These are phyloP conservation scores for Gynandropsis gynandra DNA, from an alignment of 345 rosid species.

Conservation along the genomic window DNA sequence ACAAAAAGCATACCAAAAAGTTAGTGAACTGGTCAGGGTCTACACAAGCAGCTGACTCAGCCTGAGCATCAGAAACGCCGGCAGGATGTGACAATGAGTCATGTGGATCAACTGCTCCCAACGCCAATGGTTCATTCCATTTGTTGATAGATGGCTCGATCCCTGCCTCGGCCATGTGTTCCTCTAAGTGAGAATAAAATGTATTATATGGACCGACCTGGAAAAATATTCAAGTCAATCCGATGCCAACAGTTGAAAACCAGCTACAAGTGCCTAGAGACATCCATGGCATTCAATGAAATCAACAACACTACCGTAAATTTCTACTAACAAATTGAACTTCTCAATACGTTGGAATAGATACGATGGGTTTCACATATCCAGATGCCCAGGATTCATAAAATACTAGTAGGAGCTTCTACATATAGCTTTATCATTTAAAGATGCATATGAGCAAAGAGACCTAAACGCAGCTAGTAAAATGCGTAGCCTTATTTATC, in stretches of 20 bases:
- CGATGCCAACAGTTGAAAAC: background rate
- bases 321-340: conserved; percentile 13
- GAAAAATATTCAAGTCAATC: conserved; percentile 10
- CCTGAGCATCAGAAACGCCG: conserved; percentile 86
- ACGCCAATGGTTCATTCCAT: conserved; percentile 84
- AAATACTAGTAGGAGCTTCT: no score
- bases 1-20: conserved; percentile 56
- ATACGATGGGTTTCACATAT: no score
- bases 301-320: conserved; percentile 4
- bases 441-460: background rate
- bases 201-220: conserved; percentile 99
- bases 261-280: background rate
- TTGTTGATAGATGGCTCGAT: conserved; percentile 67
- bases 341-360: no score
- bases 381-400: background rate
- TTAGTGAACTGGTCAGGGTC: conserved; percentile 92
- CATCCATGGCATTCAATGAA: background rate
- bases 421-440: no score
- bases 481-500: background rate
- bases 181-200: conserved; percentile 80
- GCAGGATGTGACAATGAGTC: conserved; percentile 98
- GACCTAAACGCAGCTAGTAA: conserved; percentile 13
- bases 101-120: conserved; percentile 91
- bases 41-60: conserved; percentile 70
- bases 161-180: conserved; percentile 83